A percentile compares a stretch with the other conserved stretches of the same genome.
phyloP scores from a whole-genome alignment of 441 rosid species.

The Erodium moschatum region DNA sequence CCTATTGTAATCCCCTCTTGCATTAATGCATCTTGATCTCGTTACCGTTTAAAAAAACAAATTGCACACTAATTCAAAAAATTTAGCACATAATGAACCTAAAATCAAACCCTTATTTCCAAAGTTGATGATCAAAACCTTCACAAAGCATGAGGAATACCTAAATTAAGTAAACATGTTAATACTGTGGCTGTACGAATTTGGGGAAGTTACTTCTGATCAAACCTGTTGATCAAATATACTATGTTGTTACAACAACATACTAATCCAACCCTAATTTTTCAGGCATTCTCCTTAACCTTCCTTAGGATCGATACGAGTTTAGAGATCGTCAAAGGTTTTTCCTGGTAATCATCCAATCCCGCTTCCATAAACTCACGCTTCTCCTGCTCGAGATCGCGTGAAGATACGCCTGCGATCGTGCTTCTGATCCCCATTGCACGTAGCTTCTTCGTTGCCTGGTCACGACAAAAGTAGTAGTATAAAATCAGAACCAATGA shows the following conservation, averaged over 20 bases:
- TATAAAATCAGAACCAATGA: not conserved
- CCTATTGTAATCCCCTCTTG: too few species aligned
- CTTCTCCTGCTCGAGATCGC: conserved; percentile 33
- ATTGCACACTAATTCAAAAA: not conserved
- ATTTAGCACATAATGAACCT: not conserved
- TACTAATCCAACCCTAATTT: not conserved
- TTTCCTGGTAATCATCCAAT: conserved; percentile 63
- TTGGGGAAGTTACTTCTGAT: not conserved
- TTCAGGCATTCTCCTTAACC: conserved; percentile 18
- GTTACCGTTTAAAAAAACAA: too few species aligned
- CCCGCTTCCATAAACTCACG: conserved; percentile 68
- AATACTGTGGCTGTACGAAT: not conserved
- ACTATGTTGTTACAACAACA: not conserved
- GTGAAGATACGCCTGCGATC: conserved; percentile 62
- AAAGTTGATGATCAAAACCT: not conserved
- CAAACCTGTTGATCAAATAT: not conserved
- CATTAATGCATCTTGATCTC: too few species aligned
- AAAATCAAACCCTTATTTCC: not conserved
- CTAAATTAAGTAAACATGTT: not conserved
- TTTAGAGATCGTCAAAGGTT: conserved; percentile 63
- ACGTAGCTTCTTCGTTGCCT: conserved; percentile 66
- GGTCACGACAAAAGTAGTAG: not conserved
- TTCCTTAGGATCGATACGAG: conserved; percentile 46
- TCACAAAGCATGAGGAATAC: not conserved
- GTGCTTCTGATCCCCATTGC: conserved; percentile 61